Evolutionary conservation across 768 basidiomycete genomes (phyloP).

Genomic region (Agaricus blazei): DNA sequence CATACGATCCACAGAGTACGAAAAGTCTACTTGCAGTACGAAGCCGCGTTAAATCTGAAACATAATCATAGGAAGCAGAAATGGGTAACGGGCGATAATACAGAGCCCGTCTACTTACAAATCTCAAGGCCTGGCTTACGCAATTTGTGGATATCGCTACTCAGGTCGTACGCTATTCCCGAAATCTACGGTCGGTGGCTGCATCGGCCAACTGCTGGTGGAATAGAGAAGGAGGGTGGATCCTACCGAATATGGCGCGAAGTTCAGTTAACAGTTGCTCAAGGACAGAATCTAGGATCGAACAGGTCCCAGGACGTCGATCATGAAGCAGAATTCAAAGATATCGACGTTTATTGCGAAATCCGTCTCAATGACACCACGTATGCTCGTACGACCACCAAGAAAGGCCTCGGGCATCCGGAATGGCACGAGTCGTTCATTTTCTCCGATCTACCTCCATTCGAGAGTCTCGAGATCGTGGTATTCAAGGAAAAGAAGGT

Average conservation of each 20-base stretch:
- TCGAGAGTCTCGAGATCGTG: slow-evolving; percentile 61
- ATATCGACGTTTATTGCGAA: slow-evolving; percentile 75
- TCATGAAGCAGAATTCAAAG: slow-evolving; percentile 44
- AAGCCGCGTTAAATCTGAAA: background rate
- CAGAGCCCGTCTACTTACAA: slow-evolving; percentile 71
- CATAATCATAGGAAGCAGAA: slow-evolving; percentile 45
- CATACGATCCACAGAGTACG: slow-evolving; percentile 60
- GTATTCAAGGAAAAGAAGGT: slow-evolving; percentile 68
- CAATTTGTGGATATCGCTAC: slow-evolving; percentile 73
- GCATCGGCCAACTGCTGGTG: slow-evolving; percentile 14
- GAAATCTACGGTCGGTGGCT: slow-evolving; percentile 69
- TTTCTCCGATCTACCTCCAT: slow-evolving; percentile 74
- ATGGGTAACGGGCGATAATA: slow-evolving; percentile 45
- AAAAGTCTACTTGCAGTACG: background rate
- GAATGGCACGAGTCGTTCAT: slow-evolving; percentile 83
- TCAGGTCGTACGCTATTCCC: slow-evolving; percentile 76
- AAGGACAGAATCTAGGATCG: slow-evolving; percentile 69
- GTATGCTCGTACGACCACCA: slow-evolving; percentile 71
- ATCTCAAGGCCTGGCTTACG: slow-evolving; percentile 61
- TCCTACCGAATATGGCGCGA: slow-evolving; percentile 88
- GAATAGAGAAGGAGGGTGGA: slow-evolving; percentile 51
- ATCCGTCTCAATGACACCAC: slow-evolving; percentile 64
- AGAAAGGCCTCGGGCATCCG: slow-evolving; percentile 57
- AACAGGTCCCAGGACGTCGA: slow-evolving; percentile 31
- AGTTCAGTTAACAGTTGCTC: slow-evolving; percentile 65